A percentile compares a stretch with the other conserved stretches of the same genome.
phyloP scores from a whole-genome alignment of 2,329 filamentous ascomycete genomes.

The Talaromyces verruculosus region DNA sequence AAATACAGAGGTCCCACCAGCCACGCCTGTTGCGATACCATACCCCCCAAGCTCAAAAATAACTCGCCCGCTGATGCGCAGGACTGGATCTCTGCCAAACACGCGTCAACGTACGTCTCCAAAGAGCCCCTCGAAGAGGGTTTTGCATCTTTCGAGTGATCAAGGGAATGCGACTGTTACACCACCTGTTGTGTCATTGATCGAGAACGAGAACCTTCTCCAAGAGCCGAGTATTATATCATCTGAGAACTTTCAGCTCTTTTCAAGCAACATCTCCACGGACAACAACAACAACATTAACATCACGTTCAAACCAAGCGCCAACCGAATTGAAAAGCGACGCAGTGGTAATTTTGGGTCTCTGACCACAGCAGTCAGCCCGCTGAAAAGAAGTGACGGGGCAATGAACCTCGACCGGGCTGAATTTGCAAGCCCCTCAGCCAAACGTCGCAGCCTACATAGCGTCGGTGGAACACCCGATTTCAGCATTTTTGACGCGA shows the following conservation, averaged over 20 bases:
- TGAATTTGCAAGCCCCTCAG: conserved; percentile 77
- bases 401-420: conserved; percentile 83
- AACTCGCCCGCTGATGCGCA: conserved; percentile 45
- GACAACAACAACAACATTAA: conserved; percentile 49
- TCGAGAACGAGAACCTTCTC: conserved; percentile 49
- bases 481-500: conserved; percentile 73
- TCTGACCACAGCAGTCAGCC: conserved; percentile 67
- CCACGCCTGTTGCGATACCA: conserved; percentile 56
- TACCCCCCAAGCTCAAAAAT: conserved; percentile 67
- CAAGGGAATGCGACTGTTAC: conserved; percentile 65
- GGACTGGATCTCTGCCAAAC: conserved; percentile 32
- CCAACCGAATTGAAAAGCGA: conserved; percentile 52
- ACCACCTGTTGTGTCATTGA: conserved; percentile 41
- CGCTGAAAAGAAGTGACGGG: conserved; percentile 87
- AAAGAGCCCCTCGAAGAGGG: conserved; percentile 78
- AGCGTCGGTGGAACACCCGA: conserved; percentile 61
- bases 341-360: conserved; percentile 50
- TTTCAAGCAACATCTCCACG: conserved; percentile 23
- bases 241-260: conserved; percentile 14
- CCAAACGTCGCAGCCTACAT: conserved; percentile 86
- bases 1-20: neutral
- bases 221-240: conserved; percentile 9
- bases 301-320: conserved; percentile 38
- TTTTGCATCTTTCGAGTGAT: conserved; percentile 68
- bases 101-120: conserved; percentile 67